Evolutionary conservation across 2,329 filamentous ascomycete genomes (phyloP).

Genomic region (Talaromyces pinophilus): DNA sequence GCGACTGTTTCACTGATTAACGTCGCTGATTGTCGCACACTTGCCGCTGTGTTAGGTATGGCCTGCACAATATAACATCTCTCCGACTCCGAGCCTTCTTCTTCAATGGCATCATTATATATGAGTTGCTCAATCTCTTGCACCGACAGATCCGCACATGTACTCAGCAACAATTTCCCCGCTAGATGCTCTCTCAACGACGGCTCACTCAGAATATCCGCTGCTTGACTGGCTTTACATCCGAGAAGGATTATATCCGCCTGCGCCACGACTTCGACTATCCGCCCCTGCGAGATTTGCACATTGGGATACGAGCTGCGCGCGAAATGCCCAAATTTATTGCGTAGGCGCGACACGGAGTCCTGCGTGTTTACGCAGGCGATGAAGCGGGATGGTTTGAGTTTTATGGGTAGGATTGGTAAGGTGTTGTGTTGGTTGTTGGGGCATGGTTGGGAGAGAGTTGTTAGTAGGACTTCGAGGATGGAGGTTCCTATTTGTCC

Average conservation of each 20-base stretch:
- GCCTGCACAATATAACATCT: slow-evolving; percentile 21
- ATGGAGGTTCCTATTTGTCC: slow-evolving; percentile 22
- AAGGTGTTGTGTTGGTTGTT: slow-evolving; percentile 18
- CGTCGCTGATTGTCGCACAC: slow-evolving; percentile 22
- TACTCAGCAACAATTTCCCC: slow-evolving; percentile 19
- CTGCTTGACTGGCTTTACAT: slow-evolving; percentile 7
- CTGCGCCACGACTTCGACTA: slow-evolving; percentile 18
- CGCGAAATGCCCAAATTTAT: slow-evolving; percentile 20
- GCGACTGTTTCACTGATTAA: slow-evolving; percentile 20
- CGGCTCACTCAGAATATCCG: slow-evolving; percentile 14
- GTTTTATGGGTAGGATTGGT: slow-evolving; percentile 17
- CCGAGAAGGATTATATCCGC: slow-evolving; percentile 22
- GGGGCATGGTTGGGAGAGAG: slow-evolving; percentile 20
- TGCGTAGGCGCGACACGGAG: slow-evolving; percentile 21
- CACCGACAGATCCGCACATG: slow-evolving; percentile 18
- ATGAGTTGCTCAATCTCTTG: slow-evolving; percentile 21
- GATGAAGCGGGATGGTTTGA: slow-evolving; percentile 21
- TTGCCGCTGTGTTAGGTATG: slow-evolving; percentile 9
- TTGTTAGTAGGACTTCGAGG: slow-evolving; percentile 16
- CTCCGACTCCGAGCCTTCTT: neutral
- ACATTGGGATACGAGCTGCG: slow-evolving; percentile 19
- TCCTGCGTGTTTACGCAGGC: slow-evolving; percentile 22
- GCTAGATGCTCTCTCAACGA: slow-evolving; percentile 8
- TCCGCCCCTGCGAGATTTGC: slow-evolving; percentile 20
- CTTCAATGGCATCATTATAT: slow-evolving; percentile 15